These are phyloP conservation scores for Venturia aucupariae DNA, from an alignment of 2,329 filamentous ascomycete species.

Conservation along the genomic window DNA sequence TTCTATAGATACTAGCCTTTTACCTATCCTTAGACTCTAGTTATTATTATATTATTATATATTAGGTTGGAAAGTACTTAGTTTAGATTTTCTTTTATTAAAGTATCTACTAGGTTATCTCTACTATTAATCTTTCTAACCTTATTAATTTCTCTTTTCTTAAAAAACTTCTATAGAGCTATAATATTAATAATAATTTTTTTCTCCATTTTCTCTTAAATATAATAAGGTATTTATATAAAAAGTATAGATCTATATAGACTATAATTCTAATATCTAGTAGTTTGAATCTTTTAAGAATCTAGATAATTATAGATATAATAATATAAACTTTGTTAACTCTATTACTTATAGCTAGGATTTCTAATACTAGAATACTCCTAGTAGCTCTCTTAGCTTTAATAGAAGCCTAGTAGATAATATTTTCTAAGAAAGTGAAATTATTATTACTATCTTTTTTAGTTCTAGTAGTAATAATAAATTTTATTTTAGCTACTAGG, in stretches of 20 bases:
- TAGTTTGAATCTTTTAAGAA: neutral
- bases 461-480: too few relatives aligned
- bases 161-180: neutral
- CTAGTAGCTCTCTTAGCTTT: neutral
- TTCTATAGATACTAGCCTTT: too few relatives aligned
- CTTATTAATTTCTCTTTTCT: neutral
- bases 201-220: neutral
- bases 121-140: neutral
- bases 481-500: neutral
- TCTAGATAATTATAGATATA: neutral
- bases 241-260: neutral
- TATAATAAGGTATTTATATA: neutral
- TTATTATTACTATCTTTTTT: too few relatives aligned
- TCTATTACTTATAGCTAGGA: neutral
- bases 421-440: too few relatives aligned
- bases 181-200: neutral
- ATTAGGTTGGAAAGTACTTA: too few relatives aligned
- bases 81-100: too few relatives aligned
- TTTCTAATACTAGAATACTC: neutral
- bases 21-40: too few relatives aligned
- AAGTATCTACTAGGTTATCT: too few relatives aligned
- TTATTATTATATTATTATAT: too few relatives aligned
- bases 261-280: neutral
- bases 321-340: neutral
- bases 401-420: neutral